Percentiles rank a stretch among this genome's conserved stretches.
phyloP scores from a whole-genome alignment of 192 early-diverging fungal genomes.

The Diversispora eburnea region DNA sequence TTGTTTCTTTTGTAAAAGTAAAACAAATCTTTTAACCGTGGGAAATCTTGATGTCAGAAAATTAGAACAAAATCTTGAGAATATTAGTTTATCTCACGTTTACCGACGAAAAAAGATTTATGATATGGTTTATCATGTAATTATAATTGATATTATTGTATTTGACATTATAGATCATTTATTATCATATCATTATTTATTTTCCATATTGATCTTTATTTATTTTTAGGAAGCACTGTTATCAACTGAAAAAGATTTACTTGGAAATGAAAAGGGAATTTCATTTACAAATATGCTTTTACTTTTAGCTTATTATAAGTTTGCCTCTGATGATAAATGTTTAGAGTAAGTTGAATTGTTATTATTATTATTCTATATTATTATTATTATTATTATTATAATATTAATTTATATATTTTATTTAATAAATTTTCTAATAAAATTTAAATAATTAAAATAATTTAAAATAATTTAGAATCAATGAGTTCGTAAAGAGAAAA shows the following conservation, averaged over 20 bases:
- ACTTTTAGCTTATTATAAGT: conserved; percentile 53
- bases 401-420: not conserved
- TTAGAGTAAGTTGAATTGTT: conserved; percentile 40
- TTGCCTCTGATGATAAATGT: conserved; percentile 53
- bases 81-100: conserved; percentile 29
- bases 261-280: conserved; percentile 31
- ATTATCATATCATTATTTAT: conserved; percentile 4
- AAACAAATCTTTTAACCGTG: not conserved
- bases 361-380: too few relatives aligned
- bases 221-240: conserved; percentile 23
- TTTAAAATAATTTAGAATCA: conserved; percentile 29
- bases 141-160: not conserved
- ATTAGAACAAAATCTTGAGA: conserved; percentile 29
- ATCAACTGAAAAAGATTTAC: conserved; percentile 16
- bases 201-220: conserved; percentile 28
- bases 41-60: conserved; percentile 27
- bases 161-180: not conserved
- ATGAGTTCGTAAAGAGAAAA: conserved; percentile 39
- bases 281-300: conserved; percentile 55
- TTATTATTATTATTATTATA: too few relatives aligned
- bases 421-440: conserved; percentile 2
- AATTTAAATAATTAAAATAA: not conserved
- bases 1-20: conserved; percentile 16
- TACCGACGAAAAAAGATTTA: conserved; percentile 35
- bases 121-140: conserved; percentile 40